A percentile compares a stretch with the other conserved stretches of the same genome.
Evolutionary conservation across 305 asterid species (phyloP).

Genomic region (Rubia peregrina): DNA sequence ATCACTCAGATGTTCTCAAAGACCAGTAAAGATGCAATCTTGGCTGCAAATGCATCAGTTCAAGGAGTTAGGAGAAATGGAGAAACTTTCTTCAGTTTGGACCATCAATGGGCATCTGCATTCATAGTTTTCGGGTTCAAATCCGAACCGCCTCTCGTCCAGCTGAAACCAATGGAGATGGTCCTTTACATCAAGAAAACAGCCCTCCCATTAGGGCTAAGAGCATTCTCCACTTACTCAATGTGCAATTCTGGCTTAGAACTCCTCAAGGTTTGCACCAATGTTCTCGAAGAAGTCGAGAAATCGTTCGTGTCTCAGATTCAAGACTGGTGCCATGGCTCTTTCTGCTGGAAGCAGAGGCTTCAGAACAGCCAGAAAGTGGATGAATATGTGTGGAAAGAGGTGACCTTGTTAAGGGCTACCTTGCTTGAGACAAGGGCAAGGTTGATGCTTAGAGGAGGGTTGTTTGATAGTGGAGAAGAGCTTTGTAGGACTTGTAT

Average conservation of each 20-base stretch:
- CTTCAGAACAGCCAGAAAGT: constrained; percentile 53
- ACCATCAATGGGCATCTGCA: constrained; percentile 79
- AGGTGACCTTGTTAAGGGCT: constrained; percentile 78
- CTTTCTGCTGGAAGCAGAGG: constrained; percentile 81
- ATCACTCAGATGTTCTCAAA: constrained; percentile 52
- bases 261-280: constrained; percentile 76
- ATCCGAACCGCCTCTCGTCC: constrained; percentile 70
- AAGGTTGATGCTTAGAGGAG: constrained; percentile 68
- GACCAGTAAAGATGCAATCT: constrained; percentile 35
- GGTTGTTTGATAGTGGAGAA: constrained; percentile 68
- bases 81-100: constrained; percentile 33
- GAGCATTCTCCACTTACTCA: constrained; percentile 60
- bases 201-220: constrained; percentile 65
- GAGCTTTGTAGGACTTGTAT: constrained; percentile 77
- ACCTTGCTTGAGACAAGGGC: constrained; percentile 65
- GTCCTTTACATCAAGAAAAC: constrained; percentile 59
- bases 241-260: constrained; percentile 80
- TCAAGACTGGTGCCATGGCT: constrained; percentile 74
- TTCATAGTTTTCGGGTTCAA: constrained; percentile 83
- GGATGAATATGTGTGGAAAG: constrained; percentile 81
- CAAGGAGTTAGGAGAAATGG: constrained; percentile 55
- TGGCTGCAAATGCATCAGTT: constrained; percentile 51
- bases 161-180: constrained; percentile 76
- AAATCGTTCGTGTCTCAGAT: constrained; percentile 71
- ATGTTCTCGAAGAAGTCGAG: constrained; percentile 85